phyloP scores from a whole-genome alignment of 2,329 filamentous ascomycete genomes.

The Balansia obtecta region DNA sequence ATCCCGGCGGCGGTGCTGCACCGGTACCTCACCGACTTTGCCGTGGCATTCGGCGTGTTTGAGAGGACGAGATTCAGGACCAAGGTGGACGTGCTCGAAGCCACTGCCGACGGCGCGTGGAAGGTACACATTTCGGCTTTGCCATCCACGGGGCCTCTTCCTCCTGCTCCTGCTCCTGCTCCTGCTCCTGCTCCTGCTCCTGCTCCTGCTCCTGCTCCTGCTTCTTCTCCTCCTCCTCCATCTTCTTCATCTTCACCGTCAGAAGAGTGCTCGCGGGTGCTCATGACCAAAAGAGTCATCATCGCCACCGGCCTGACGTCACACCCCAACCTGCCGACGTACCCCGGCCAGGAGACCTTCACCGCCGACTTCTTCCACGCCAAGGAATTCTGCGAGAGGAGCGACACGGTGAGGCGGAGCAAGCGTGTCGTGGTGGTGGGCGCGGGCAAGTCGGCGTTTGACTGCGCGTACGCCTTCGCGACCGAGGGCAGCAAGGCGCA shows the following conservation, averaged over 20 bases:
- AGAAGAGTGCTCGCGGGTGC: conserved; percentile 2
- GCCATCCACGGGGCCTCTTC: no score
- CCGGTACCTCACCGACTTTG: conserved; percentile 24
- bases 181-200: not conserved
- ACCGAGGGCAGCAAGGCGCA: conserved; percentile 24
- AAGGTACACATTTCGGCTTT: conserved; percentile 5
- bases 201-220: not conserved
- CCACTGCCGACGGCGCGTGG: conserved; percentile 11
- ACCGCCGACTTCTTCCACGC: conserved; percentile 29
- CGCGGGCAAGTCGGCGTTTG: conserved; percentile 44
- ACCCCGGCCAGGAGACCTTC: conserved; percentile 25
- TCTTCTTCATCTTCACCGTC: not conserved
- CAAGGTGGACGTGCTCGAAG: conserved; percentile 31
- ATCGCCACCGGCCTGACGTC: conserved; percentile 38
- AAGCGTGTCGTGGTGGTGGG: conserved; percentile 36
- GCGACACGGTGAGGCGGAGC: conserved; percentile 17
- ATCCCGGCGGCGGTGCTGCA: conserved; percentile 25
- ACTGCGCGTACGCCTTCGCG: conserved; percentile 43
- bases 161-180: no score
- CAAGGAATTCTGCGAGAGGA: conserved; percentile 26
- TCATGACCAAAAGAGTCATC: conserved; percentile 24
- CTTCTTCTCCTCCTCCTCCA: no score
- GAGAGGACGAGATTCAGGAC: conserved; percentile 36
- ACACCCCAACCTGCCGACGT: conserved; percentile 26
- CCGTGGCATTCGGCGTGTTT: conserved; percentile 33